phyloP scores from a whole-genome alignment of 2,329 filamentous ascomycete genomes.

The Scedosporium boydii region DNA sequence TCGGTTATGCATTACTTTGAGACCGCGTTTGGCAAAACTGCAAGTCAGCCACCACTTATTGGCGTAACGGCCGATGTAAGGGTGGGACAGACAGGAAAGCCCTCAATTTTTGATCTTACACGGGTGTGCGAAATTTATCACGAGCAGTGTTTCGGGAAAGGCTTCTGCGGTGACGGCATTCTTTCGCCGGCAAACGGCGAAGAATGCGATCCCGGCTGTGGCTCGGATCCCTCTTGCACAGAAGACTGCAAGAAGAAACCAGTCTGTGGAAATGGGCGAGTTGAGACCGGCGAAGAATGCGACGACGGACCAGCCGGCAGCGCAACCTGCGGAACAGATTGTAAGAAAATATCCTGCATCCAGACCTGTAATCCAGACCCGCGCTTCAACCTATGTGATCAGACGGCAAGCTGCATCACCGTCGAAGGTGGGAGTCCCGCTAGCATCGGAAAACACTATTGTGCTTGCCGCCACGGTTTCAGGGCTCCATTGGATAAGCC shows the following conservation, averaged over 20 bases:
- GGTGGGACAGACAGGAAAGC: background rate
- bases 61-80: background rate
- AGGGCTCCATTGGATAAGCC: background rate
- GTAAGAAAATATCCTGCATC: background rate
- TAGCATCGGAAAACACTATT: background rate
- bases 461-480: background rate
- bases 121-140: background rate
- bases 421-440: background rate
- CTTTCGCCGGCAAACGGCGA: background rate
- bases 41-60: background rate
- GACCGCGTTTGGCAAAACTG: background rate
- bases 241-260: background rate
- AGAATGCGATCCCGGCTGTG: background rate
- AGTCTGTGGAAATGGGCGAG: background rate
- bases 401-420: background rate
- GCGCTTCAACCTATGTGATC: background rate
- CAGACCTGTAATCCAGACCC: background rate
- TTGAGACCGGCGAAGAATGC: background rate
- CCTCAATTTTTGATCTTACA: background rate
- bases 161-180: background rate
- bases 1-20: conserved; percentile 9
- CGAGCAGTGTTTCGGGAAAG: background rate
- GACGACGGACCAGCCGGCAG: background rate
- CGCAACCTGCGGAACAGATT: background rate
- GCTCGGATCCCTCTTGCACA: background rate